phyloP scores from a whole-genome alignment of 2,329 filamentous ascomycete species.

The Fusarium denticulatum region DNA sequence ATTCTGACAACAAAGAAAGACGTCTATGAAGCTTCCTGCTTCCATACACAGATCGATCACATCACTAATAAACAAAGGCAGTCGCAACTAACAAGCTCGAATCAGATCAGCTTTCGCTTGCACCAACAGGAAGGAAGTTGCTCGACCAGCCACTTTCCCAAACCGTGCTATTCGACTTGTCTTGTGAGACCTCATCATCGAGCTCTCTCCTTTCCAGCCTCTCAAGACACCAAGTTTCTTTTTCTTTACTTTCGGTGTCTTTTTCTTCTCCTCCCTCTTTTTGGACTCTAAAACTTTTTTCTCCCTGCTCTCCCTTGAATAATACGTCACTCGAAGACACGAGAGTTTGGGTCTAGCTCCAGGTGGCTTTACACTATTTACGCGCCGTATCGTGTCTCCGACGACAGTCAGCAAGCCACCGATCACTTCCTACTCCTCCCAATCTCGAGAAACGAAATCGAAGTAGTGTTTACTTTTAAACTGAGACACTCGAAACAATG shows the following conservation, averaged over 20 bases:
- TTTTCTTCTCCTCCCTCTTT: neutral
- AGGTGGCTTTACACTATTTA: constrained; percentile 16
- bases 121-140: constrained; percentile 9
- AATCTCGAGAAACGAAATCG: neutral
- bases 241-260: neutral
- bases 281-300: neutral
- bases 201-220: constrained; percentile 8
- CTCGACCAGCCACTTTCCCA: constrained; percentile 16
- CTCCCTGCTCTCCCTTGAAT: neutral
- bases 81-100: constrained; percentile 11
- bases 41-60: constrained; percentile 3
- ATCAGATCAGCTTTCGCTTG: neutral
- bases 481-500: constrained; percentile 20
- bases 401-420: constrained; percentile 10
- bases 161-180: constrained; percentile 10
- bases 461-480: neutral
- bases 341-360: constrained; percentile 22
- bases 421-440: neutral
- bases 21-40: constrained; percentile 10
- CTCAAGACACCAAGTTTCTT: neutral
- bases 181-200: constrained; percentile 12
- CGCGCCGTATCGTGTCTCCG: constrained; percentile 3
- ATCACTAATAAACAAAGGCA: neutral
- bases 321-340: constrained; percentile 14
- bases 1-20: neutral